Evolutionary conservation across 2,329 filamentous ascomycete species (phyloP), one percentile per base, ranked within the genome.

Genomic region (Akanthomyces muscarius): DNA sequence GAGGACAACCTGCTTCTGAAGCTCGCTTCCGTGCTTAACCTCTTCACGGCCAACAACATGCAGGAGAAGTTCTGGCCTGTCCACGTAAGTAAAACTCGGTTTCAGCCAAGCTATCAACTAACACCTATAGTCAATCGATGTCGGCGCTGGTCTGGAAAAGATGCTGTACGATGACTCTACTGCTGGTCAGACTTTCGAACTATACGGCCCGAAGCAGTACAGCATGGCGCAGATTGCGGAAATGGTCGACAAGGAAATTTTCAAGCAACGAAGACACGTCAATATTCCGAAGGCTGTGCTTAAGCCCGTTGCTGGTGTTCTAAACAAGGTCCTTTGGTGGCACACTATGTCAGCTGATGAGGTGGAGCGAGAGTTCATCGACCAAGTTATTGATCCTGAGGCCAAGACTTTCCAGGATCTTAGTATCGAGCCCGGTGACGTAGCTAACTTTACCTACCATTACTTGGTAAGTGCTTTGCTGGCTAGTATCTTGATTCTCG

Each of bases 331-430:
- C 54, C 80, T 98, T 23, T 99, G 93, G 93, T 99, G 92, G 92
- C 89, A 89, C 51, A 87, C 90, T 53, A 81, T 89, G 66, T 93
- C 90, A 41, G 86, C 86, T 45, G 93, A 98, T 71, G 87, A 96
- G 75, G 83, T 99, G 14, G 92, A 97, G 81, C 85, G 90, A 66
- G 93, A 99, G 76, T 96, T 94, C 77, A 86, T 96, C 70, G 90
- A 99, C 77, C 95, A 99, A 77, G 81, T 86, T 69, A 96, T 99
- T 72, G 95, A 99, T 76, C 87, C 87, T 64, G 86, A 83, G 41
- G 95, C 95, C 68, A 98, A 97, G 85, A 98, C 95, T 1, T 96
- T 98, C 80, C 90, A 90, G 77, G 93, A 98, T 73, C 83, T 99
- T 53, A 91, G 86, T 65, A 97, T 99, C 67, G 89, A 92, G 77